These are phyloP conservation scores for Lolium perenne DNA, from an alignment of 176 grass and related monocot species.

Conservation along the genomic window DNA sequence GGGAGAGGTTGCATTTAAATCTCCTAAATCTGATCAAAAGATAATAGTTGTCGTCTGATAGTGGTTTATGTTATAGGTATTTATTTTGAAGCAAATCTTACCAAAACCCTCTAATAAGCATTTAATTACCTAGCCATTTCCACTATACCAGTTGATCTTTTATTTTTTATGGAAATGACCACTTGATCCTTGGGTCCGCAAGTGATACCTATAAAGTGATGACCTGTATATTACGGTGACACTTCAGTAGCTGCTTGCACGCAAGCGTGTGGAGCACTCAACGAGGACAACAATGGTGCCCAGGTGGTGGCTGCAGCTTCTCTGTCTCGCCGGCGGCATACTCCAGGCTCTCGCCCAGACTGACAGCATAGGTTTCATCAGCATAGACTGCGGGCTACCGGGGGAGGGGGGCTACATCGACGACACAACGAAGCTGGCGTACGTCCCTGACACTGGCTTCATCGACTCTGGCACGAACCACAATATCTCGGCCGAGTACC, in stretches of 20 bases:
- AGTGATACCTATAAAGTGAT: not conserved
- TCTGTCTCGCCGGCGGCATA: not conserved
- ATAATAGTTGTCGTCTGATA: no score
- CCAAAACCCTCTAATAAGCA: no score
- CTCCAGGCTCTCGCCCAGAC: conserved; percentile 31
- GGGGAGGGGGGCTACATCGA: conserved; percentile 41
- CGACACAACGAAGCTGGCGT: not conserved
- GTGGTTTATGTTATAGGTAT: no score
- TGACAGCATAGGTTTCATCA: conserved; percentile 41
- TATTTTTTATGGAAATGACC: no score
- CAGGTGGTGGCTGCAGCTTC: not conserved
- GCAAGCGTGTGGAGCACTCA: not conserved
- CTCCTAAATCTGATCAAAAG: no score
- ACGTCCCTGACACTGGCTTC: not conserved
- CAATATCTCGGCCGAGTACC: conserved; percentile 34
- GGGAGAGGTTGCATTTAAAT: no score
- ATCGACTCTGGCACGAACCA: not conserved
- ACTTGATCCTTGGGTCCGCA: not conserved
- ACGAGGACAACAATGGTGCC: not conserved
- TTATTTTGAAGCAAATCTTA: no score
- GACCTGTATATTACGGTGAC: no score
- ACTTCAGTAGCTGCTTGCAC: not conserved
- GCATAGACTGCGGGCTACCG: conserved; percentile 40
- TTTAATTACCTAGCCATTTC: no score
- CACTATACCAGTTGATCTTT: no score